Evolutionary conservation across 2,329 filamentous ascomycete genomes (phyloP), one percentile per base, ranked within the genome.

Genomic region (Monilinia polystroma): DNA sequence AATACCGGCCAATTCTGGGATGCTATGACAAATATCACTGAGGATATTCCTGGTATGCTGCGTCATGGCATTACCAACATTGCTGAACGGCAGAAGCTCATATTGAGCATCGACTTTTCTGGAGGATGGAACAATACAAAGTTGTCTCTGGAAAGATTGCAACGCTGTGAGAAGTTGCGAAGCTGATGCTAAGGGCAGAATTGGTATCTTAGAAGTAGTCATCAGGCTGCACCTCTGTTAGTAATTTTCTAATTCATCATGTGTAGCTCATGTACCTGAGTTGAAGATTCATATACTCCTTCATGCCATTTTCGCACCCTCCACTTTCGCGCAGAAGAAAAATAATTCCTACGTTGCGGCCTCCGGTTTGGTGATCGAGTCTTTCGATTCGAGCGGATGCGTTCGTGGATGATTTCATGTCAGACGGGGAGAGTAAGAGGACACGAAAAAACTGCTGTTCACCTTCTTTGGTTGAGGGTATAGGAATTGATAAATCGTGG

Each of bases 1-100:
- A 54, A 71, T 67, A 45, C 69, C 54, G n/a, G 71, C 68, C 35
- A 78, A 58, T 8, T 71, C 72, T 3, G 66, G 66, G 53, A 78
- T 66, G 51, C 70, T 73, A 35, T 69, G 66, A 66, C 68, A 74
- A 12, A 74, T 63, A 66, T 77, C 76, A 51, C 72, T 75, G 45
- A 78, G 64, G 8, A 78, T 60, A 67, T 77, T 75, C 43, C 70
- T 72, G 10, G 71, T 67, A 66, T 76, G 75, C 59, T 77, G 75
- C 47, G 72, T 68, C 20, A 78, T 70, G 1, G 71, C 72, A 14
- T 69, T 67, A 29, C 70, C 71, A 23, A 69, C 63, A 6, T 72
- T 72, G 60, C 74, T 76, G 49, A 72, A 75, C 51, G 74, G 72
- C 8, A 77, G 70, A 12, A 77, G 69, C 41, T 65, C 64, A 20